A percentile compares a stretch with the other conserved stretches of the same genome.
These are phyloP conservation scores for Furculomyces boomerangus DNA, from an alignment of 371 early-diverging fungal genomes.

Conservation along the genomic window DNA sequence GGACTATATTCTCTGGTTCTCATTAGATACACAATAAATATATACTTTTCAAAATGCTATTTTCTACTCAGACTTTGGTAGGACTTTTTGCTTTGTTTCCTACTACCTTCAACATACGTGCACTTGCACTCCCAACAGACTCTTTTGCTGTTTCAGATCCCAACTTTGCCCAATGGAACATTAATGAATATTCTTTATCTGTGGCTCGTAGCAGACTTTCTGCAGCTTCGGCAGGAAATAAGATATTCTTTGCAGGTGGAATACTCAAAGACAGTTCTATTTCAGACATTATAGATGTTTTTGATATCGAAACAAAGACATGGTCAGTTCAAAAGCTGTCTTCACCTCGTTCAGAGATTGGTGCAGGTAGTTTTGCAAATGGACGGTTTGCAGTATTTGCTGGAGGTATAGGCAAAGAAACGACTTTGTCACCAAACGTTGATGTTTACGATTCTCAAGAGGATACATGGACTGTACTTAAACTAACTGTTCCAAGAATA, in stretches of 20 bases:
- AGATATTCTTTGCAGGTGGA: constrained; percentile 21
- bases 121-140: too few species aligned
- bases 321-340: constrained; percentile 12
- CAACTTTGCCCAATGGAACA: constrained; percentile 6
- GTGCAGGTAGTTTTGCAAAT: constrained; percentile 14
- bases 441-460: constrained; percentile 17
- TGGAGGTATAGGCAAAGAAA: constrained; percentile 13
- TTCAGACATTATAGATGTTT: constrained; percentile 18
- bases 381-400: constrained; percentile 21
- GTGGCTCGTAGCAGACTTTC: constrained; percentile 11
- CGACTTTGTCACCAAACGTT: constrained; percentile 9
- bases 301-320: constrained; percentile 6
- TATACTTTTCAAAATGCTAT: too few species aligned
- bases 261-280: constrained; percentile 9
- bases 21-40: too few species aligned
- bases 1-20: too few species aligned
- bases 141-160: neutral
- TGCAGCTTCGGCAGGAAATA: constrained; percentile 15
- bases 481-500: constrained; percentile 8
- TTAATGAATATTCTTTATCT: constrained; percentile 12
- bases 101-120: too few species aligned
- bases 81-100: too few species aligned
- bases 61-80: too few species aligned
- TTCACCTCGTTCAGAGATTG: constrained; percentile 10
- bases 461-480: constrained; percentile 8